A percentile compares a stretch with the other conserved stretches of the same genome.
Conservation (phyloP, 2,329 filamentous ascomycete species). For the Penicillium sp. region DNA sequence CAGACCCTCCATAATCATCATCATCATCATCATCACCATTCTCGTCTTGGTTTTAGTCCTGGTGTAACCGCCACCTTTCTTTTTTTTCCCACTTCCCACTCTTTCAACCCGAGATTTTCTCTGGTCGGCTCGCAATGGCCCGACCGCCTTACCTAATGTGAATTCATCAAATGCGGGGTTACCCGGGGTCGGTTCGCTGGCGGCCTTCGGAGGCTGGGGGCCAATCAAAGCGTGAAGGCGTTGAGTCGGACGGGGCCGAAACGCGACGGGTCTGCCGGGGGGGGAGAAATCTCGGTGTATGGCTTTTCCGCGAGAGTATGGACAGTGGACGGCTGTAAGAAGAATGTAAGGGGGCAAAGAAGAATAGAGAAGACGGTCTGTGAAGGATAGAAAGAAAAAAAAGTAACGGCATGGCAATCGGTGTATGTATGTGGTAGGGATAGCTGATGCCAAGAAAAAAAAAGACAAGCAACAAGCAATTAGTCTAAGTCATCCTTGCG, state of each 20-base stretch:
- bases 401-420: no score
- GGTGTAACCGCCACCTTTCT: neutral
- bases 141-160: slow-evolving; percentile 31
- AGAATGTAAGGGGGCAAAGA: neutral
- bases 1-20: neutral
- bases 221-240: slow-evolving; percentile 25
- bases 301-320: slow-evolving; percentile 23
- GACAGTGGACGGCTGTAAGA: neutral
- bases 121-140: slow-evolving; percentile 5
- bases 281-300: slow-evolving; percentile 27
- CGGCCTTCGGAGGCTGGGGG: slow-evolving; percentile 27
- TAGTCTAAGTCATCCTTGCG: no score
- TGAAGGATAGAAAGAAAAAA: no score
- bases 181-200: slow-evolving; percentile 33
- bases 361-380: no score
- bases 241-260: slow-evolving; percentile 30
- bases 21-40: neutral
- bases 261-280: slow-evolving; percentile 20
- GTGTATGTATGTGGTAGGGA: slow-evolving; percentile 7
- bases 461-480: neutral
- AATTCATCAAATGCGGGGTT: slow-evolving; percentile 35
- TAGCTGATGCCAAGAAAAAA: neutral
- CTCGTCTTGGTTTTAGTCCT: neutral
- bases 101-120: slow-evolving; percentile 4
- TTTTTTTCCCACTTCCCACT: neutral